Evolutionary conservation across 768 basidiomycete genomes (phyloP).

Genomic region (Boletus speciosus): DNA sequence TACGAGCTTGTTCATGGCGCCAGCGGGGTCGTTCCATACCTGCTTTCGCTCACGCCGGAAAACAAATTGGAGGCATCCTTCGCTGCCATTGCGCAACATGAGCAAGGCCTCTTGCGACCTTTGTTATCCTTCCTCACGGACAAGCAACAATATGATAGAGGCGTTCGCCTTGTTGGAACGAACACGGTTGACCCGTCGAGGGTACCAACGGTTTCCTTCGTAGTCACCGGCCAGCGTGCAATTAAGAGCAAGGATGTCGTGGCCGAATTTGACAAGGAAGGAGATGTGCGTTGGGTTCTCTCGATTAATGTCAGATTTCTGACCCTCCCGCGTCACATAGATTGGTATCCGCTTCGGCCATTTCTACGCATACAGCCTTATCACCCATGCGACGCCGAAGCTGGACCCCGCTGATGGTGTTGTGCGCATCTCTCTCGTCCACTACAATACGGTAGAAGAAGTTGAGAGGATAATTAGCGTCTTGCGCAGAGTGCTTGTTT

Average conservation of each 20-base stretch:
- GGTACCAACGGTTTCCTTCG: constrained; percentile 70
- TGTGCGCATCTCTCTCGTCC: constrained; percentile 72
- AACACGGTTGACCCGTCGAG: constrained; percentile 41
- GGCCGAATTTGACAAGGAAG: constrained; percentile 57
- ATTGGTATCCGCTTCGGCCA: constrained; percentile 77
- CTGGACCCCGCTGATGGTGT: constrained; percentile 62
- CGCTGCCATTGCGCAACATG: constrained; percentile 56
- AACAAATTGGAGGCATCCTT: constrained; percentile 50
- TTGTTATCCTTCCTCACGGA: constrained; percentile 55
- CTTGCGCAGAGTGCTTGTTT: constrained; percentile 47
- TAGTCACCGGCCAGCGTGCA: constrained; percentile 56
- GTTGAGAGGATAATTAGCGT: constrained; percentile 57
- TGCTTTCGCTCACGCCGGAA: constrained; percentile 53
- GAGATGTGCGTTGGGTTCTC: constrained; percentile 46
- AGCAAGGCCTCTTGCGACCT: constrained; percentile 52
- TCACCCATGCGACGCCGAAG: constrained; percentile 51
- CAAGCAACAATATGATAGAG: constrained; percentile 46
- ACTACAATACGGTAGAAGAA: constrained; percentile 76
- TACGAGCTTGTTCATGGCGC: constrained; percentile 67
- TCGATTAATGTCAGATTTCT: background rate
- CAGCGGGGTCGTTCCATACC: constrained; percentile 60
- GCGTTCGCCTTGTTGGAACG: constrained; percentile 67
- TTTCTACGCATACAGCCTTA: constrained; percentile 70
- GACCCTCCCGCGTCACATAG: constrained; percentile 32
- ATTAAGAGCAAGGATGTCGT: constrained; percentile 65